Percentiles rank a stretch among this genome's conserved stretches.
phyloP scores from a whole-genome alignment of 257 asterid species.

The Nicotiana tabacum region DNA sequence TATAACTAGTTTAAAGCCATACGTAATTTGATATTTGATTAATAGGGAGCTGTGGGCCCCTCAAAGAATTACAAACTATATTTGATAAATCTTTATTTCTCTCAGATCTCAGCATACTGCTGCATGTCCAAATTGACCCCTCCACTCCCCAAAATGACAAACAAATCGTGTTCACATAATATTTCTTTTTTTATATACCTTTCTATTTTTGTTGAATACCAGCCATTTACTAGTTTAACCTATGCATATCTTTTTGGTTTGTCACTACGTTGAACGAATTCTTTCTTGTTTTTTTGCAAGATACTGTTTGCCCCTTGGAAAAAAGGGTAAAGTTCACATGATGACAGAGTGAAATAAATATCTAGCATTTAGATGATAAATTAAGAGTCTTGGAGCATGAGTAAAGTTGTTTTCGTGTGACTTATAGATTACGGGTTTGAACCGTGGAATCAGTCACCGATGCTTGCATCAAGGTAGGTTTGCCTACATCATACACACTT shows the following conservation, averaged over 20 bases:
- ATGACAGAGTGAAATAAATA: neutral
- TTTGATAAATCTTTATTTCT: too few species aligned
- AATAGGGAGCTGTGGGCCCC: too few species aligned
- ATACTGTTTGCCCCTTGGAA: neutral
- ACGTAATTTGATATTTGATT: too few species aligned
- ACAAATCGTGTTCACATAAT: neutral
- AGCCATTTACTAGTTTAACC: neutral
- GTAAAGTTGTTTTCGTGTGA: too few species aligned
- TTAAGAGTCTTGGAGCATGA: too few species aligned
- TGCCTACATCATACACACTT: too few species aligned
- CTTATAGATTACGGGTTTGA: too few species aligned
- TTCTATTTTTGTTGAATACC: neutral
- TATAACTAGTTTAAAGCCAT: too few species aligned
- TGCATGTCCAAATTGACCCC: neutral
- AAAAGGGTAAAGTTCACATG: neutral
- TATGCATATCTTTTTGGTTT: neutral
- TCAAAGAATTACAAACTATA: too few species aligned
- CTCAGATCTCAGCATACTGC: too few species aligned
- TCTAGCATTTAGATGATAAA: neutral
- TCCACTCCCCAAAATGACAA: neutral
- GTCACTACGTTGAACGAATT: neutral
- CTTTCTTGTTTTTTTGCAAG: neutral
- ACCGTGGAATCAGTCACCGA: fast-evolving
- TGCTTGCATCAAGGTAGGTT: too few species aligned
- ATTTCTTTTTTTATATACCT: neutral